Evolutionary conservation across 345 rosid genomes (phyloP).

Genomic region (Arabidopsis thaliana): DNA sequence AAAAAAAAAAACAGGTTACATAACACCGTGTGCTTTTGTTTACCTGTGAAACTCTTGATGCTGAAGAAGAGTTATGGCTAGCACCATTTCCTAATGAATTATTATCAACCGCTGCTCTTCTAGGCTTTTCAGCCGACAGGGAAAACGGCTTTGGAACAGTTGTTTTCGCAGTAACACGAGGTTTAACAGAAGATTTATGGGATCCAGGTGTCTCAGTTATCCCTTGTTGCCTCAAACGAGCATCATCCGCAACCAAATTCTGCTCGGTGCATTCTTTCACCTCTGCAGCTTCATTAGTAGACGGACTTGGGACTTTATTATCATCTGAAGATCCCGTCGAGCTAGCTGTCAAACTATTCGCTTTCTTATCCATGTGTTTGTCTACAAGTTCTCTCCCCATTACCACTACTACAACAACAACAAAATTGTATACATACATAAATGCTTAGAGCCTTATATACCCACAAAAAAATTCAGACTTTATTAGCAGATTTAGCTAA

Average conservation of each 20-base stretch:
- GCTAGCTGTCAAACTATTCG: conserved; percentile 48
- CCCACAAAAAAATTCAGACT: not conserved
- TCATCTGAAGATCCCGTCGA: conserved; percentile 44
- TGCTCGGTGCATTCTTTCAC: conserved; percentile 48
- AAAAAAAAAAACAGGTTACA: not conserved
- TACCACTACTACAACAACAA: conserved; percentile 35
- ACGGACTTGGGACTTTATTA: conserved; percentile 45
- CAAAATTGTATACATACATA: not conserved
- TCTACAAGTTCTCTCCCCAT: conserved; percentile 76
- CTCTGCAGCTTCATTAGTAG: conserved; percentile 45
- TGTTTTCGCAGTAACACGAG: conserved; percentile 42
- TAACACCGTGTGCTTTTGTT: not conserved
- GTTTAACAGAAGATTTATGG: conserved; percentile 43
- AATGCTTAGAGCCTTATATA: not conserved
- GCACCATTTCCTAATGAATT: conserved; percentile 45
- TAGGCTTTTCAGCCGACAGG: conserved; percentile 58
- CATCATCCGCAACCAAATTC: conserved; percentile 55
- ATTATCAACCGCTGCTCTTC: conserved; percentile 40
- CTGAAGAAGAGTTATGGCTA: conserved; percentile 51
- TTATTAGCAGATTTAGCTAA: not conserved
- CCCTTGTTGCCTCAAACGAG: conserved; percentile 47
- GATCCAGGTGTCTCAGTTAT: conserved; percentile 44
- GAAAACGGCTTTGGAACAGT: conserved; percentile 60
- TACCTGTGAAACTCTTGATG: conserved; percentile 68
- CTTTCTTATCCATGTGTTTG: conserved; percentile 64